phyloP scores from a whole-genome alignment of 2,329 filamentous ascomycete genomes.

The Tolypocladium capitatum region DNA sequence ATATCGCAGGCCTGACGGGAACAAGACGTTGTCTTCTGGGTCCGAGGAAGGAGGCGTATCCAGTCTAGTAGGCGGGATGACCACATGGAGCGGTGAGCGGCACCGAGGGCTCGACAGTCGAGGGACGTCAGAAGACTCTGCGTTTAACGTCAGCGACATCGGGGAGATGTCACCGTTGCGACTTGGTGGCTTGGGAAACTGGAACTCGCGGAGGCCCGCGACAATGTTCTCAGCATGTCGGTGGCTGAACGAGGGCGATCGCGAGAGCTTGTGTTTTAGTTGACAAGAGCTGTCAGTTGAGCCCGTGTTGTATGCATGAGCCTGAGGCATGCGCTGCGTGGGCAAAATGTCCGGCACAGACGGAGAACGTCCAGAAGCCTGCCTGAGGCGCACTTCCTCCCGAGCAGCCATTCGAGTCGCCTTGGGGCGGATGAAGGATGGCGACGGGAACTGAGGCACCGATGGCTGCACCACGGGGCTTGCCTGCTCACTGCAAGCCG shows the following conservation, averaged over 20 bases:
- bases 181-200: conserved; percentile 22
- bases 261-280: conserved; percentile 2
- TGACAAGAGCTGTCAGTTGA: conserved; percentile 4
- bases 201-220: conserved; percentile 20
- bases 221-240: conserved; percentile 10
- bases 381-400: conserved; percentile 27
- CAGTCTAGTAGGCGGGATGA: conserved; percentile 9
- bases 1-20: conserved; percentile 1
- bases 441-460: conserved; percentile 31
- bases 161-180: conserved; percentile 13
- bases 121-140: conserved; percentile 9
- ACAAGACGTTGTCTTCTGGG: conserved; percentile 10
- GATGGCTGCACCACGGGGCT: conserved; percentile 9
- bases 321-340: conserved; percentile 2
- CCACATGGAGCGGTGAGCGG: conserved; percentile 11
- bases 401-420: conserved; percentile 43
- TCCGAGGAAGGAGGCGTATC: conserved; percentile 20
- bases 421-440: conserved; percentile 43
- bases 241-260: conserved; percentile 13
- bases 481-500: conserved; percentile 11
- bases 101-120: conserved; percentile 13
- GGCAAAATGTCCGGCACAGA: conserved; percentile 10
- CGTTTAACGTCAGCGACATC: conserved; percentile 9
- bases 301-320: conserved; percentile 4
- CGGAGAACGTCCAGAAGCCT: conserved; percentile 15